These are phyloP conservation scores for Cyberlindnera maclurae DNA, from an alignment of 805 yeast species.

Conservation along the genomic window DNA sequence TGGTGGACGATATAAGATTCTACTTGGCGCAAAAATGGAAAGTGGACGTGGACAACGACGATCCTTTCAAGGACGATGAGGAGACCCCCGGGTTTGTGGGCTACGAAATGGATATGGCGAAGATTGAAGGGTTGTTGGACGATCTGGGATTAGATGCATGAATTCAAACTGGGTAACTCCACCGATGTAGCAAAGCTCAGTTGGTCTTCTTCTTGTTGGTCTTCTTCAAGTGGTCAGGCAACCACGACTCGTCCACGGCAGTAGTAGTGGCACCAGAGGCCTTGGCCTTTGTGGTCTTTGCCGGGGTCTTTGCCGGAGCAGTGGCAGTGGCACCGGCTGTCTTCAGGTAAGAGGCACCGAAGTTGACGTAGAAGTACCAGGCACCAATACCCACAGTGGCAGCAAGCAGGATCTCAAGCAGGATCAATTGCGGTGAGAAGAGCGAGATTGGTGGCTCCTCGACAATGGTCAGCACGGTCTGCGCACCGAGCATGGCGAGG, in stretches of 20 bases:
- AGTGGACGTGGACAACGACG: constrained; percentile 27
- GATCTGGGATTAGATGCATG: constrained; percentile 37
- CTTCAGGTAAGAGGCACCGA: constrained; percentile 40
- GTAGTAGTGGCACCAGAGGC: constrained; percentile 22
- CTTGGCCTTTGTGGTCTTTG: constrained; percentile 7
- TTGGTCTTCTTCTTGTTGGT: constrained; percentile 21
- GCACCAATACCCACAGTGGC: constrained; percentile 42
- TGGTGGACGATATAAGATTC: constrained; percentile 70
- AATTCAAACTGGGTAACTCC: no score
- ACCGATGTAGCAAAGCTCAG: constrained; percentile 3
- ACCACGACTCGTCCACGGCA: constrained; percentile 44
- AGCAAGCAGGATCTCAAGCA: constrained; percentile 49
- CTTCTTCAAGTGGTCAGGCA: constrained; percentile 48
- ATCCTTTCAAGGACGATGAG: constrained; percentile 21
- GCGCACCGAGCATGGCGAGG: constrained; percentile 48
- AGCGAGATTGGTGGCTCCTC: constrained; percentile 60
- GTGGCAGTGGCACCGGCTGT: constrained; percentile 22
- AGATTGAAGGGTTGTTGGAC: constrained; percentile 34
- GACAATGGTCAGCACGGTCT: constrained; percentile 50
- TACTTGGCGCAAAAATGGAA: constrained; percentile 34
- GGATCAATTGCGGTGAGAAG: constrained; percentile 64
- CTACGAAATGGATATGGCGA: constrained; percentile 27
- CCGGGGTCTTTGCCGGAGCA: constrained; percentile 1
- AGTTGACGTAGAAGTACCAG: constrained; percentile 38
- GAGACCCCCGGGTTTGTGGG: constrained; percentile 16